Percentiles rank a stretch among this genome's conserved stretches.
phyloP scores from a whole-genome alignment of 139 green algal genomes.

The Mesotaenium endlicherianum region DNA sequence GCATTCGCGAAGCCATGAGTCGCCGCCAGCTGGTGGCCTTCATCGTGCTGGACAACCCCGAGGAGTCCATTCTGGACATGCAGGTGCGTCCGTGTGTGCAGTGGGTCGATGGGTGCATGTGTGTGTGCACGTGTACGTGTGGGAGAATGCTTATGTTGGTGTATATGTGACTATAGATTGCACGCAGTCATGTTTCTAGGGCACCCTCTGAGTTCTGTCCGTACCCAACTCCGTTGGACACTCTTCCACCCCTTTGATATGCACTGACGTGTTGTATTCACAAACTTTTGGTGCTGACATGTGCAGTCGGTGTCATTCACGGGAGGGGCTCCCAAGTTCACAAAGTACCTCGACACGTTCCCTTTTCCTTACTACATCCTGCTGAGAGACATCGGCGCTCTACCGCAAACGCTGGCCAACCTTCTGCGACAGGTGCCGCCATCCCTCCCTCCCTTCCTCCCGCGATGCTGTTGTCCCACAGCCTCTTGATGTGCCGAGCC shows the following conservation, averaged over 20 bases:
- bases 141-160: too few species aligned
- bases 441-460: too few species aligned
- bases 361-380: conserved; percentile 97
- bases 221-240: too few species aligned
- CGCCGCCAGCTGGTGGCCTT: conserved; percentile 76
- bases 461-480: too few species aligned
- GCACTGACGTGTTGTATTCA: too few species aligned
- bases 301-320: conserved; percentile 82
- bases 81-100: conserved; percentile 28
- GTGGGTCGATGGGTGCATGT: neutral
- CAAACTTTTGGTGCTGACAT: neutral
- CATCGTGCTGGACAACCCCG: conserved; percentile 62
- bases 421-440: conserved; percentile 83
- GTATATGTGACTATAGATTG: too few species aligned
- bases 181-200: too few species aligned
- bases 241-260: too few species aligned
- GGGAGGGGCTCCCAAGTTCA: conserved; percentile 83
- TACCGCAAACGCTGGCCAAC: conserved; percentile 84
- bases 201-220: too few species aligned
- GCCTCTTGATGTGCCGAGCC: too few species aligned
- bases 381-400: conserved; percentile 78
- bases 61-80: conserved; percentile 54
- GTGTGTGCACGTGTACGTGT: too few species aligned
- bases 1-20: conserved; percentile 3
- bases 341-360: conserved; percentile 94